Evolutionary conservation across 768 basidiomycete genomes (phyloP).

Genomic region (Tylopilus sp.): DNA sequence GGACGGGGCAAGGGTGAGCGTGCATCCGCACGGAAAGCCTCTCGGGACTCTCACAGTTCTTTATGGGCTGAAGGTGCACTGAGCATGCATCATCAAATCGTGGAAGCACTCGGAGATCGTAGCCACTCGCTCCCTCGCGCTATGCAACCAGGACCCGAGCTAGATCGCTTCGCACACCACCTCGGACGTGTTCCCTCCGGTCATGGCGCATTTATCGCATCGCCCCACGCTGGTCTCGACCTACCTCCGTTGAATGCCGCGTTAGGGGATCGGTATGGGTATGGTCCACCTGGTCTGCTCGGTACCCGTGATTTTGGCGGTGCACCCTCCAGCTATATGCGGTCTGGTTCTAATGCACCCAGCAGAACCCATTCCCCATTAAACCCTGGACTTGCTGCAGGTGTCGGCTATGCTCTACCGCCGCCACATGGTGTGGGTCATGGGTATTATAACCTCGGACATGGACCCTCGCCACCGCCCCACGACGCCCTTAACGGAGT

Average conservation of each 20-base stretch:
- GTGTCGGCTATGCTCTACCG: slow-evolving; percentile 41
- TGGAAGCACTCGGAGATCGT: slow-evolving; percentile 33
- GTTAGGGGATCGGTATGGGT: slow-evolving; percentile 35
- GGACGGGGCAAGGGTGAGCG: slow-evolving; percentile 37
- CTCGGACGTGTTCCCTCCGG: slow-evolving; percentile 34
- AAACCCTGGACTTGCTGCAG: slow-evolving; percentile 42
- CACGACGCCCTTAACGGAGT: slow-evolving; percentile 31
- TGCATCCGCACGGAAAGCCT: slow-evolving; percentile 34
- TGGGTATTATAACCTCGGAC: slow-evolving; percentile 37
- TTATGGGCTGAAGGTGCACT: slow-evolving; percentile 33
- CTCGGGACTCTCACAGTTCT: slow-evolving; percentile 34
- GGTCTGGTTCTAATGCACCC: slow-evolving; percentile 62
- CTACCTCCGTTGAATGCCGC: slow-evolving; percentile 56
- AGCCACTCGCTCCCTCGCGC: slow-evolving; percentile 32
- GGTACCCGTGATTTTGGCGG: slow-evolving; percentile 33
- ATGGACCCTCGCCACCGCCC: slow-evolving; percentile 36
- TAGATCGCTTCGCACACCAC: slow-evolving; percentile 34
- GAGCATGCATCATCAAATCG: slow-evolving; percentile 34
- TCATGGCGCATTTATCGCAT: slow-evolving; percentile 34
- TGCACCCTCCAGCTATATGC: slow-evolving; percentile 54
- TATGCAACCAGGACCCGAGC: slow-evolving; percentile 27
- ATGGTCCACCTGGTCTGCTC: slow-evolving; percentile 34
- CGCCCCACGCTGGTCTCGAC: slow-evolving; percentile 51
- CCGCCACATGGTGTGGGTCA: slow-evolving; percentile 35
- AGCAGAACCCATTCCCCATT: slow-evolving; percentile 73